phyloP scores from a whole-genome alignment of 176 grass and related monocot species.

The Oryza officinalis region DNA sequence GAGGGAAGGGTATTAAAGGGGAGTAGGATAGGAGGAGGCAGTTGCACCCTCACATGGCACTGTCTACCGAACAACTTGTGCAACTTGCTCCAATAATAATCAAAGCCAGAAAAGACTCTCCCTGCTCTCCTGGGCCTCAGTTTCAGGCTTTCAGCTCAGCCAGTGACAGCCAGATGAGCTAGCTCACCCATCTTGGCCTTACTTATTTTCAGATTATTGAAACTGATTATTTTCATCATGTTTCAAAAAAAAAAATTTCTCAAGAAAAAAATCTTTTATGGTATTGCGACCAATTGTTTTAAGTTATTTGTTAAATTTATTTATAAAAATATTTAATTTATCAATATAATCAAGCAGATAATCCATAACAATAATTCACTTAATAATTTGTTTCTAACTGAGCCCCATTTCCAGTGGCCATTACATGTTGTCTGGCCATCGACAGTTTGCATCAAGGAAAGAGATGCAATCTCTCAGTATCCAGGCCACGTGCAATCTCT shows the following conservation, averaged over 20 bases:
- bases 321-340: too few species aligned
- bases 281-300: too few species aligned
- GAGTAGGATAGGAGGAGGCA: neutral
- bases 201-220: too few species aligned
- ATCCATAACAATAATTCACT: too few species aligned
- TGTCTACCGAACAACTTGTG: constrained; percentile 28
- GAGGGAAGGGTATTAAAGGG: neutral
- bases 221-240: too few species aligned
- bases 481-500: neutral
- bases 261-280: too few species aligned
- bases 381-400: too few species aligned
- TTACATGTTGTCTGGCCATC: neutral
- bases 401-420: neutral
- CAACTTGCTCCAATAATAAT: constrained; percentile 23
- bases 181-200: too few species aligned
- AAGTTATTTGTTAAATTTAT: too few species aligned
- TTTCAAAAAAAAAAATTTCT: too few species aligned
- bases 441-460: neutral
- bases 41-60: constrained; percentile 42
- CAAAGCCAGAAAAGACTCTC: constrained; percentile 31
- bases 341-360: too few species aligned
- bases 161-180: too few species aligned
- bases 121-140: neutral
- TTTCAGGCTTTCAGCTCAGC: neutral
- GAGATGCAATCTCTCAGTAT: neutral